Conservation (phyloP, 352 stramenopile genomes). For the Pythium folliculosum region DNA sequence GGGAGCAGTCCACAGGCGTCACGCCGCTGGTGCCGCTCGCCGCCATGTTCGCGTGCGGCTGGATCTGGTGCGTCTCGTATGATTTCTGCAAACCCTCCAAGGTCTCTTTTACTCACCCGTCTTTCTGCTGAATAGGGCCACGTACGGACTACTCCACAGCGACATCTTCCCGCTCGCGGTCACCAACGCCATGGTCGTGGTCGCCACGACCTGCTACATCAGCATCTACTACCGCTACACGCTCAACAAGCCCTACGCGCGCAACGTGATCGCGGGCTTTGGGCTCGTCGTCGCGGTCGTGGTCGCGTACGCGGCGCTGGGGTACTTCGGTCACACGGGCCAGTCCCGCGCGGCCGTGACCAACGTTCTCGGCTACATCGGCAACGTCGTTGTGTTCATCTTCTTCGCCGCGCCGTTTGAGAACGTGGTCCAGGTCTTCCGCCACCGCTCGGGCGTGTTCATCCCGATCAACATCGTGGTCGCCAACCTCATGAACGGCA, state of each 20-base stretch:
- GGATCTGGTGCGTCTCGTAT: not conserved
- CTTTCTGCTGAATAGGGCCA: constrained; percentile 15
- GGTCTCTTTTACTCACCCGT: not conserved
- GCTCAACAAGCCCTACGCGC: constrained; percentile 40
- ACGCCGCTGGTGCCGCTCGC: constrained; percentile 48
- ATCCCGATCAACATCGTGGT: constrained; percentile 56
- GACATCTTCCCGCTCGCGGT: constrained; percentile 51
- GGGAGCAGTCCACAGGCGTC: constrained; percentile 37
- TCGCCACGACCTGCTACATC: constrained; percentile 42
- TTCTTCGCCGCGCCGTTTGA: constrained; percentile 61
- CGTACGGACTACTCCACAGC: constrained; percentile 46
- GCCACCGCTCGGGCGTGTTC: constrained; percentile 34
- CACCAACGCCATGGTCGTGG: constrained; percentile 43
- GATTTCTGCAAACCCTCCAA: not conserved
- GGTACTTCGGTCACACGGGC: constrained; percentile 28
- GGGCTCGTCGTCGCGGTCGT: constrained; percentile 27
- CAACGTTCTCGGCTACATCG: constrained; percentile 40
- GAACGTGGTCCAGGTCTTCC: constrained; percentile 26
- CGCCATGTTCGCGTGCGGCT: constrained; percentile 35
- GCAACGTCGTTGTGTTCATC: constrained; percentile 44
- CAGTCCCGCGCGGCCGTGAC: constrained; percentile 35
- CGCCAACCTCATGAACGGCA: constrained; percentile 42
- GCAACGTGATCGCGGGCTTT: constrained; percentile 31
- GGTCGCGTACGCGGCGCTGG: constrained; percentile 43
- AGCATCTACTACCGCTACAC: constrained; percentile 47